A percentile compares a stretch with the other conserved stretches of the same genome.
Evolutionary conservation across 805 yeast species (phyloP).

Genomic region (Nakazawaea holstii): DNA sequence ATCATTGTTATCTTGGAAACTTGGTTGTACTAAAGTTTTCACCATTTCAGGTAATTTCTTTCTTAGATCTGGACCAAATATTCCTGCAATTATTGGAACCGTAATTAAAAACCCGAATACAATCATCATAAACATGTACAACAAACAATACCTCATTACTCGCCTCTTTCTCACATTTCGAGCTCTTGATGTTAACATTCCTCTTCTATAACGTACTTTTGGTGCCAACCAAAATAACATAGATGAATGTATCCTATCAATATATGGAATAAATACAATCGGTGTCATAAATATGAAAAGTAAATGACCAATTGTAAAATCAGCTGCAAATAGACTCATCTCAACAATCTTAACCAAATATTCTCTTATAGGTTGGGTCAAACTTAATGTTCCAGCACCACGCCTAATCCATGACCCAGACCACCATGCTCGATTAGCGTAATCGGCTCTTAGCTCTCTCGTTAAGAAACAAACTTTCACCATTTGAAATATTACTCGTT

Average conservation of each 20-base stretch:
- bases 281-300: constrained; percentile 35
- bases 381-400: constrained; percentile 29
- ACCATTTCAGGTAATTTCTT: constrained; percentile 14
- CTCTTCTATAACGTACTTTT: constrained; percentile 27
- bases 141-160: constrained; percentile 37
- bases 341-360: constrained; percentile 39
- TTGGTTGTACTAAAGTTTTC: constrained; percentile 52
- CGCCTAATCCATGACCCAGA: constrained; percentile 42
- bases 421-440: constrained; percentile 47
- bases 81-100: constrained; percentile 37
- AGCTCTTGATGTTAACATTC: constrained; percentile 34
- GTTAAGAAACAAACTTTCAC: constrained; percentile 29
- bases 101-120: constrained; percentile 35
- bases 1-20: constrained; percentile 55
- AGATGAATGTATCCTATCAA: constrained; percentile 43
- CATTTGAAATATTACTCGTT: constrained; percentile 28
- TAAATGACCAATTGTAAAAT: constrained; percentile 39
- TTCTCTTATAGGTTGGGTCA: constrained; percentile 44
- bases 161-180: constrained; percentile 33
- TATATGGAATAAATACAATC: constrained; percentile 36
- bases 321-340: constrained; percentile 40
- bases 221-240: constrained; percentile 47
- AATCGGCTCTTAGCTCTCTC: constrained; percentile 36
- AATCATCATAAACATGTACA: constrained; percentile 37
- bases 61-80: constrained; percentile 12